Percentiles rank a stretch among this genome's conserved stretches.
Conservation (phyloP, 1,139 yeast genomes). For the Diutina siamensis region DNA sequence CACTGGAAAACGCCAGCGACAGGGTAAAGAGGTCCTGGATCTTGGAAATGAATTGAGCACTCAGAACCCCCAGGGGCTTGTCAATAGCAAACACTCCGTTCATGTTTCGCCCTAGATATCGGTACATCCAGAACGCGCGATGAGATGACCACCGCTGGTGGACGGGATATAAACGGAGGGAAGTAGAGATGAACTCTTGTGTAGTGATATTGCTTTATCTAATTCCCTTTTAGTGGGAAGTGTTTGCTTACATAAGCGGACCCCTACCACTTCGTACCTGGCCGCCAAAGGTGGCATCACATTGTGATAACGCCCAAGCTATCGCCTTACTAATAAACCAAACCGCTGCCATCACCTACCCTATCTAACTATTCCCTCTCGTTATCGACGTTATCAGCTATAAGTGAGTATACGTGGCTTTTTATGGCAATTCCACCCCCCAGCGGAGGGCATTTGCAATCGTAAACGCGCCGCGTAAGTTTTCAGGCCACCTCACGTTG, state of each 20-base stretch:
- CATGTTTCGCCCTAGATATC: conserved; percentile 25
- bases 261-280: too few species aligned
- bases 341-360: too few species aligned
- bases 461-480: neutral
- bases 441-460: too few species aligned
- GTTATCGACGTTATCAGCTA: too few species aligned
- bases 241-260: too few species aligned
- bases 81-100: conserved; percentile 90
- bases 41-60: conserved; percentile 58
- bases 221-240: neutral
- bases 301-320: too few species aligned
- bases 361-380: too few species aligned
- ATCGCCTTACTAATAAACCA: too few species aligned
- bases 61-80: conserved; percentile 80
- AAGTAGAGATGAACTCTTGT: neutral
- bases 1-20: conserved; percentile 47
- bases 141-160: neutral
- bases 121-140: conserved; percentile 9
- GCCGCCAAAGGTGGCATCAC: too few species aligned
- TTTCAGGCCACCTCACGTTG: neutral
- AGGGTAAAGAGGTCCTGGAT: conserved; percentile 52
- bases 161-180: neutral
- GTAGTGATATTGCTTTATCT: neutral
- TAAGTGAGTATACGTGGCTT: too few species aligned
- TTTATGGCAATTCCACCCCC: too few species aligned